Evolutionary conservation across 2,329 filamentous ascomycete genomes (phyloP).

Genomic region (Colletotrichum tanaceti): DNA sequence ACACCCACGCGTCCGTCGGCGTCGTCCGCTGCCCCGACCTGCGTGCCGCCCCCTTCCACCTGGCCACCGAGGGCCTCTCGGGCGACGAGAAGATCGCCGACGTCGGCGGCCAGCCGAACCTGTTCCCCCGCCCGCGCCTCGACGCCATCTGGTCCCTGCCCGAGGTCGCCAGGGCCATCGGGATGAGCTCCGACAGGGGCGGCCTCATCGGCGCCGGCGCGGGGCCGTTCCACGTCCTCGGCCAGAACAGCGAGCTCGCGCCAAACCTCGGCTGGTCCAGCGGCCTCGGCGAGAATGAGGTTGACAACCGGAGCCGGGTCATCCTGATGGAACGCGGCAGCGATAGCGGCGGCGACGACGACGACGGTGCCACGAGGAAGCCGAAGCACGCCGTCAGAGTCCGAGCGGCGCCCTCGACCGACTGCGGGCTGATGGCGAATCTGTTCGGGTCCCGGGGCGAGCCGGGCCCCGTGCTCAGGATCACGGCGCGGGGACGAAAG

Average conservation of each 20-base stretch:
- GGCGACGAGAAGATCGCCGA: slow-evolving; percentile 56
- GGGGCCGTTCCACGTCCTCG: slow-evolving; percentile 55
- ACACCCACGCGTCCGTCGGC: slow-evolving; percentile 41
- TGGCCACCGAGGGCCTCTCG: slow-evolving; percentile 54
- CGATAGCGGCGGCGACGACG: too few relatives aligned
- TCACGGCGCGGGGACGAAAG: slow-evolving; percentile 48
- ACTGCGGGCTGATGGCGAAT: slow-evolving; percentile 58
- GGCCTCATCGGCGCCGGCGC: slow-evolving; percentile 56
- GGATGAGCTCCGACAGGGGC: slow-evolving; percentile 49
- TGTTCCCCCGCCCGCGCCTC: slow-evolving; percentile 51
- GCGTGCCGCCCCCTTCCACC: slow-evolving; percentile 50
- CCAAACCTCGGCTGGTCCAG: slow-evolving; percentile 51
- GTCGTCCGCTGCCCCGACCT: slow-evolving; percentile 53
- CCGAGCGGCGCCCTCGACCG: slow-evolving; percentile 44
- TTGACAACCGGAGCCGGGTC: slow-evolving; percentile 47
- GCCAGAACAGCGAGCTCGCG: slow-evolving; percentile 56
- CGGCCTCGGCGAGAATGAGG: slow-evolving; percentile 40
- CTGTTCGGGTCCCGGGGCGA: slow-evolving; percentile 53
- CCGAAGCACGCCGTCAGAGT: slow-evolving; percentile 39
- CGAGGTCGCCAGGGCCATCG: slow-evolving; percentile 50
- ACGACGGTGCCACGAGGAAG: too few relatives aligned
- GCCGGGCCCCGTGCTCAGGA: slow-evolving; percentile 50
- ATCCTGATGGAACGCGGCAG: slow-evolving; percentile 44
- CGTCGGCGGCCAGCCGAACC: slow-evolving; percentile 56
- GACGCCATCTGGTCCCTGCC: slow-evolving; percentile 50